Conservation (phyloP, 2,329 filamentous ascomycete genomes). For the Salinomyces thailandicus region DNA sequence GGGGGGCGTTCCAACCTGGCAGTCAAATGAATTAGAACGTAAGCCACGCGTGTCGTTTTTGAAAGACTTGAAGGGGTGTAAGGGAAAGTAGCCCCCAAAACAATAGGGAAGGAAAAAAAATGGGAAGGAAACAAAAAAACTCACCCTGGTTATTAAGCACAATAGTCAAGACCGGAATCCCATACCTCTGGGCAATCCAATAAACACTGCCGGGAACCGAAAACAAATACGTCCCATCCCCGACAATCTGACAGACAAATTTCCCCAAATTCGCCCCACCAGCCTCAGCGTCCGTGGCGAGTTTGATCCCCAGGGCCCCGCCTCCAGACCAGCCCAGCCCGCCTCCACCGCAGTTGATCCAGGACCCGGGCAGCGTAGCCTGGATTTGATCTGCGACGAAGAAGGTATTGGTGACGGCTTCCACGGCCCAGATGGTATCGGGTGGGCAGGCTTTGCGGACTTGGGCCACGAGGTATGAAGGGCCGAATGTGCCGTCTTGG, state of each 20-base stretch:
- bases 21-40: neutral
- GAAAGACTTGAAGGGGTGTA: neutral
- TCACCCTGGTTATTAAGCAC: constrained; percentile 56
- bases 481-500: constrained; percentile 51
- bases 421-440: constrained; percentile 65
- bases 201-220: constrained; percentile 55
- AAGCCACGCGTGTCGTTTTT: too few species aligned
- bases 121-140: neutral
- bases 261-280: constrained; percentile 43
- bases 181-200: constrained; percentile 57
- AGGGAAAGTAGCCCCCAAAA: neutral
- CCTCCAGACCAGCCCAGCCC: constrained; percentile 75
- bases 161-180: constrained; percentile 55
- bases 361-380: constrained; percentile 56
- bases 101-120: neutral
- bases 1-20: constrained; percentile 54
- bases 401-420: constrained; percentile 63
- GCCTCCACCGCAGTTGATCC: constrained; percentile 73
- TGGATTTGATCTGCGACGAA: constrained; percentile 63
- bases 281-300: constrained; percentile 49
- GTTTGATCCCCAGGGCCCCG: constrained; percentile 62
- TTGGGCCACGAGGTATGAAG: constrained; percentile 45
- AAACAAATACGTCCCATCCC: constrained; percentile 59
- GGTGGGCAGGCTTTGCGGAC: constrained; percentile 47
- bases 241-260: constrained; percentile 55